Evolutionary conservation across 1,284 basidiomycete genomes (phyloP).

Genomic region (Chondrostereum purpureum): DNA sequence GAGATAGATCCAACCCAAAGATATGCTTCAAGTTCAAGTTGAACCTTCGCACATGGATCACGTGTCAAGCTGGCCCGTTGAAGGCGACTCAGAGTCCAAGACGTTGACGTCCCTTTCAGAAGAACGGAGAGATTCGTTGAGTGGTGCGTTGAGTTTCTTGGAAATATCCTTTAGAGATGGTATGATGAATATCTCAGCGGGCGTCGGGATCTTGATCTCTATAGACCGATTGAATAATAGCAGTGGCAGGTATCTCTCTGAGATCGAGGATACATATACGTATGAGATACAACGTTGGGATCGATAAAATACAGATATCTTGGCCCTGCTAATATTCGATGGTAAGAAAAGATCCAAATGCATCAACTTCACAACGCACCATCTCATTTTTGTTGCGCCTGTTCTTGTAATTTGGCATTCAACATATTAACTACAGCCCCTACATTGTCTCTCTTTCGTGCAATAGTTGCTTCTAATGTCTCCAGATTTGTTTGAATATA

Average conservation of each 20-base stretch:
- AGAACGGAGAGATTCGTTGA: too few species aligned
- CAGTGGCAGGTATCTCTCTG: not conserved
- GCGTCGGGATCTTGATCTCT: not conserved
- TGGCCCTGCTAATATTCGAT: not conserved
- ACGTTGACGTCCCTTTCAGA: too few species aligned
- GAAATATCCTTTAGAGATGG: too few species aligned
- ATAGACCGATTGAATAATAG: not conserved
- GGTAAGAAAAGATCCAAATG: not conserved
- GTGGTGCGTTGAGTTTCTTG: too few species aligned
- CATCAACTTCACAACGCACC: not conserved
- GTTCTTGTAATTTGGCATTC: conserved; percentile 67
- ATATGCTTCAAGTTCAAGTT: too few species aligned
- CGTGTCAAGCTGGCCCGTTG: too few species aligned
- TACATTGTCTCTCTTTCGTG: conserved; percentile 86
- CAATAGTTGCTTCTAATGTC: conserved; percentile 76
- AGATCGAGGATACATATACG: not conserved
- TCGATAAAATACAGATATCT: not conserved
- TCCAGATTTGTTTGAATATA: conserved; percentile 79
- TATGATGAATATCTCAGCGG: too few species aligned
- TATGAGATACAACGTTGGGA: not conserved
- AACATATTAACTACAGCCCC: conserved; percentile 68
- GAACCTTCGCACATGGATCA: too few species aligned
- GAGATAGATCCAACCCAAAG: too few species aligned
- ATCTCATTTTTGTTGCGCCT: conserved; percentile 18
- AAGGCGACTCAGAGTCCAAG: too few species aligned